Conservation (phyloP, 345 rosid genomes). For the Firmiana major region DNA sequence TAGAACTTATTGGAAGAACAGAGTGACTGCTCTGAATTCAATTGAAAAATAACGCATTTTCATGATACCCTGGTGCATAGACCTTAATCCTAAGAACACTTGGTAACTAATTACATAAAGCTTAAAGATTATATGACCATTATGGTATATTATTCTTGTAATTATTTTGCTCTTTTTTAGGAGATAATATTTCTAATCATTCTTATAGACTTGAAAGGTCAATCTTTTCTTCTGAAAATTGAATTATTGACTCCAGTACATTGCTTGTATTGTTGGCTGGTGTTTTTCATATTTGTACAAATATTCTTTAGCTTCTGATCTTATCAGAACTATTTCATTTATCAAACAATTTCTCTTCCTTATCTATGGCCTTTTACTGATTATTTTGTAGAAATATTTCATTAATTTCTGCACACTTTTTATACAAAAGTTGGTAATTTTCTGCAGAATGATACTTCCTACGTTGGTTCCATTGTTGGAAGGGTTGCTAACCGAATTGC, state of each 20-base stretch:
- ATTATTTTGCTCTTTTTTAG: not conserved
- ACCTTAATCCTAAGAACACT: too few relatives aligned
- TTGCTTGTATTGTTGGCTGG: not conserved
- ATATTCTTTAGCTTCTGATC: not conserved
- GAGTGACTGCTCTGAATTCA: not conserved
- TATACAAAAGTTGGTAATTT: not conserved
- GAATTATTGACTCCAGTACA: not conserved
- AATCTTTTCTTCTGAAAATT: not conserved
- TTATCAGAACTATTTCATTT: too few relatives aligned
- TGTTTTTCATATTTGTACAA: not conserved
- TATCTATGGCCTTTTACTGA: too few relatives aligned
- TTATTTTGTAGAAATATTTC: too few relatives aligned
- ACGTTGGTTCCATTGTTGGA: slow-evolving; percentile 77
- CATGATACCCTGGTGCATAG: not conserved
- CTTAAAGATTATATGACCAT: too few relatives aligned
- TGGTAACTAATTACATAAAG: too few relatives aligned
- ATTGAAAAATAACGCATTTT: not conserved
- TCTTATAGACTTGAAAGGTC: not conserved
- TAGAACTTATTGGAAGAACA: not conserved
- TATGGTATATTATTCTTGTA: too few relatives aligned
- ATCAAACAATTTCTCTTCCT: too few relatives aligned
- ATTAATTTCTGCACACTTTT: slow-evolving; percentile 15
- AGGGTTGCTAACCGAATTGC: slow-evolving; percentile 83
- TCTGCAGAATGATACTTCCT: slow-evolving; percentile 54
- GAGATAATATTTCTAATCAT: not conserved